A percentile compares a stretch with the other conserved stretches of the same genome.
These are phyloP conservation scores for Sporisorium graminicola DNA, from an alignment of 1,284 basidiomycete genomes.

Conservation along the genomic window DNA sequence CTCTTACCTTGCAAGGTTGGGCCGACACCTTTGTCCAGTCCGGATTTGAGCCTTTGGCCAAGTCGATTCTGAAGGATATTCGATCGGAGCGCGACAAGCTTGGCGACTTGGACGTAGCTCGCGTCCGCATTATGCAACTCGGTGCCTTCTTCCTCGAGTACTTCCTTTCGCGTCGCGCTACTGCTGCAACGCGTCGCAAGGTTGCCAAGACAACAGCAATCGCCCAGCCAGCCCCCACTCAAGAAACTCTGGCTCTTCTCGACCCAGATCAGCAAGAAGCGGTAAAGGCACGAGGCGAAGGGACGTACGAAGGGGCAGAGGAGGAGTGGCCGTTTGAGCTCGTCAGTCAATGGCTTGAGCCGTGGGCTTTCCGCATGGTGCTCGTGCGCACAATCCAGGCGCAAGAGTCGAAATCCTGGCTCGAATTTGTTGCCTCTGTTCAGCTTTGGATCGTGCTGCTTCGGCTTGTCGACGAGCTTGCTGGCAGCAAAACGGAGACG, in stretches of 20 bases:
- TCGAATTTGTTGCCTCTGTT: conserved; percentile 64
- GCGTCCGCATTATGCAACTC: conserved; percentile 64
- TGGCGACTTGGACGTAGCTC: conserved; percentile 64
- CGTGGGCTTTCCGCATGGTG: conserved; percentile 66
- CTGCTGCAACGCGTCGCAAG: conserved; percentile 23
- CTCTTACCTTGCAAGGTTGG: conserved; percentile 53
- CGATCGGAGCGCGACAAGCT: conserved; percentile 66
- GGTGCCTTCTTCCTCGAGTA: conserved; percentile 67
- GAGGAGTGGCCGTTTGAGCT: conserved; percentile 57
- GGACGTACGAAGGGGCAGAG: neutral
- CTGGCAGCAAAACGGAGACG: conserved; percentile 45
- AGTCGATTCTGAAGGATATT: conserved; percentile 65
- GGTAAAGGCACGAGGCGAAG: neutral
- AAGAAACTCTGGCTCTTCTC: conserved; percentile 12
- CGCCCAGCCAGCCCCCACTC: conserved; percentile 10
- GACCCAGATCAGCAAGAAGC: conserved; percentile 12
- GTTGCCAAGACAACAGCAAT: conserved; percentile 4
- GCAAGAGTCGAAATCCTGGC: conserved; percentile 59
- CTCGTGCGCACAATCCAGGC: conserved; percentile 57
- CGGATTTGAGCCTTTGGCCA: conserved; percentile 60
- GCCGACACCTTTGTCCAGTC: conserved; percentile 64
- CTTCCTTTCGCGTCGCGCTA: conserved; percentile 56
- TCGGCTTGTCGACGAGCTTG: conserved; percentile 62
- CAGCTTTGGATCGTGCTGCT: conserved; percentile 67
- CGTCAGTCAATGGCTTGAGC: conserved; percentile 63